A percentile compares a stretch with the other conserved stretches of the same genome.
phyloP scores from a whole-genome alignment of 1,284 basidiomycete species.

The Ceratobasidium sp. region DNA sequence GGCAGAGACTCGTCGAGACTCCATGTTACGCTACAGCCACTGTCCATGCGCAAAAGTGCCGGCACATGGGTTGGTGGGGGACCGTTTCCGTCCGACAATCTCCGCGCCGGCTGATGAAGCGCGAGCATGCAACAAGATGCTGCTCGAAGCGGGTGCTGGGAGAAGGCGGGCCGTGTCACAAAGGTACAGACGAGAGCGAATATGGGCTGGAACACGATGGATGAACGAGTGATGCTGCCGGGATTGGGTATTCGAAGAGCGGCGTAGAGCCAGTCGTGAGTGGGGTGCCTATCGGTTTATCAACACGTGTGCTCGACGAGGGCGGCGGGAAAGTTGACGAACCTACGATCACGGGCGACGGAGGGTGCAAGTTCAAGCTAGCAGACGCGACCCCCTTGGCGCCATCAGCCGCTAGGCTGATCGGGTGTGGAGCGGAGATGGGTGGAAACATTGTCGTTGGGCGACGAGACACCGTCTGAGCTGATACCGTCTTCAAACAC shows the following conservation, averaged over 20 bases:
- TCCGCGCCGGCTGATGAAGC: neutral
- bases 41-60: conserved; percentile 9
- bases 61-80: neutral
- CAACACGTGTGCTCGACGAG: neutral
- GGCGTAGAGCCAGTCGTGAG: conserved; percentile 16
- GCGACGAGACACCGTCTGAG: conserved; percentile 15
- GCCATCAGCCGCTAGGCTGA: neutral
- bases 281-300: conserved; percentile 15
- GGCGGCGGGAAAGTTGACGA: neutral
- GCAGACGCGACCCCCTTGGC: conserved; percentile 22
- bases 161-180: conserved; percentile 10
- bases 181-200: conserved; percentile 23
- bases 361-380: conserved; percentile 12
- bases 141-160: conserved; percentile 2
- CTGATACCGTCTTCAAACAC: conserved; percentile 21
- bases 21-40: conserved; percentile 7
- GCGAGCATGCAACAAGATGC: neutral
- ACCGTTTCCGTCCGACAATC: neutral
- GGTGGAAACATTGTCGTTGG: neutral
- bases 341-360: conserved; percentile 10
- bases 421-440: neutral
- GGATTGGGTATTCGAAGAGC: conserved; percentile 34
- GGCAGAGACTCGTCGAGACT: neutral
- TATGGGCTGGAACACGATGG: conserved; percentile 5
- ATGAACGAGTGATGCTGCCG: neutral